Evolutionary conservation across 108 stramenopile species (phyloP), one percentile per base, ranked within the genome.

Genomic region (Skeletonema costatum): DNA sequence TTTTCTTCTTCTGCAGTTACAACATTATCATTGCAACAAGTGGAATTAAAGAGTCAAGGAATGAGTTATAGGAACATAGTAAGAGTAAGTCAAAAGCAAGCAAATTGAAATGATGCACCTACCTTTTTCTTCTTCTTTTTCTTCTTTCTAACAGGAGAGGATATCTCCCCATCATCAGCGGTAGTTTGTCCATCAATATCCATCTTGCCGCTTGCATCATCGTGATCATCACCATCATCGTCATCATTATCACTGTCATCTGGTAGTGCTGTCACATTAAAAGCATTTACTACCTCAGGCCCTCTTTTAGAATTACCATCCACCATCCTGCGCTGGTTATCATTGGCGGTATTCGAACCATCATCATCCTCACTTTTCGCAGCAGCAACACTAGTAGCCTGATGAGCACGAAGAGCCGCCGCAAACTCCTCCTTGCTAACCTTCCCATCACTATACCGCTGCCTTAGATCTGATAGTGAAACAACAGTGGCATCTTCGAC

Each of bases 81-180:
- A 35, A 35, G 33, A n/a, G 32, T 33, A 35, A 35, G 33, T 35
- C 4, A 1, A 35, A 4, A 35, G 33, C 11, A 41, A 11, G 39
- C 39, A 41, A 41, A 50, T 46, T 46, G 14, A 17, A 16, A 25
- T 56, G 60, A 56, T 46, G 72, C 64, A 29, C 83, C 83, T 68
- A 85, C 84, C 77, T 89, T 88, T 51, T 79, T 76, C 60, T 85
- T 87, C 36, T 76, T 82, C 65, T 56, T 75, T 62, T 82, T 70
- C n/a, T 67, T 70, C 44, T 53, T 71, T 11, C 39, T 42, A 30
- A 48, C 51, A 4, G 60, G 60, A 50, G 70, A 59, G 2, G 70
- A 71, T 33, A 64, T 50, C 63, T 25, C 48, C 48, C 6, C 29
- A 33, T 72, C 60, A 32, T 32, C 25, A 3, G 7, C 59, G 25